Evolutionary conservation across 2,329 filamentous ascomycete species (phyloP).

Genomic region (Lasiodiplodia citricola): DNA sequence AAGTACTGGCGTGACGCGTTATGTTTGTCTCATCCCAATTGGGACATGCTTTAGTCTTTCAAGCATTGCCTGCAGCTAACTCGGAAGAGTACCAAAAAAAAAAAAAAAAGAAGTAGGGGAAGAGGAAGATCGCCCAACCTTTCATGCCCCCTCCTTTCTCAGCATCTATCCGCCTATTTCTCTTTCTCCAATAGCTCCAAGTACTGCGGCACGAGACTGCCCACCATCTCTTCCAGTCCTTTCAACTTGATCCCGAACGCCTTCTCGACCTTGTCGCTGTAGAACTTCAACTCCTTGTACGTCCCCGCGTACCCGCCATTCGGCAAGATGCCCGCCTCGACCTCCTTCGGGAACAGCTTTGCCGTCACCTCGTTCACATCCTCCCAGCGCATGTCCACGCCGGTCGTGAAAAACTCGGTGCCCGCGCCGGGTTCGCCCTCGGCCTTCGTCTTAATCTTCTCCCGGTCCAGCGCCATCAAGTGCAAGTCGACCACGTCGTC

Average conservation of each 20-base stretch:
- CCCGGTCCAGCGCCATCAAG: conserved; percentile 25
- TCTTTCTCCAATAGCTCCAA: conserved; percentile 10
- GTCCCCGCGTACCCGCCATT: conserved; percentile 22
- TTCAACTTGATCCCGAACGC: conserved; percentile 13
- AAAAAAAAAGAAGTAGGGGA: too few relatives aligned
- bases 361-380: conserved; percentile 3
- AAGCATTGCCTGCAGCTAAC: too few relatives aligned
- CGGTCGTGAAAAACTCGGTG: conserved; percentile 1
- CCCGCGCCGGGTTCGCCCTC: neutral
- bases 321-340: conserved; percentile 16
- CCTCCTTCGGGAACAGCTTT: conserved; percentile 20
- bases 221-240: neutral
- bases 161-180: neutral
- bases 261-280: neutral
- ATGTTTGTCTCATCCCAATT: too few relatives aligned
- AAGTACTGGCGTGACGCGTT: too few relatives aligned
- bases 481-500: conserved; percentile 26
- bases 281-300: neutral
- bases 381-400: conserved; percentile 3
- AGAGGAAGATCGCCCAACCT: too few relatives aligned
- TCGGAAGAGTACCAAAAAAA: too few relatives aligned
- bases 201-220: neutral
- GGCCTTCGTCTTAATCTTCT: neutral
- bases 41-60: too few relatives aligned
- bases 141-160: too few relatives aligned